A percentile compares a stretch with the other conserved stretches of the same genome.
These are phyloP conservation scores for Dioszegia crocea DNA, from an alignment of 768 basidiomycete species.

Conservation along the genomic window DNA sequence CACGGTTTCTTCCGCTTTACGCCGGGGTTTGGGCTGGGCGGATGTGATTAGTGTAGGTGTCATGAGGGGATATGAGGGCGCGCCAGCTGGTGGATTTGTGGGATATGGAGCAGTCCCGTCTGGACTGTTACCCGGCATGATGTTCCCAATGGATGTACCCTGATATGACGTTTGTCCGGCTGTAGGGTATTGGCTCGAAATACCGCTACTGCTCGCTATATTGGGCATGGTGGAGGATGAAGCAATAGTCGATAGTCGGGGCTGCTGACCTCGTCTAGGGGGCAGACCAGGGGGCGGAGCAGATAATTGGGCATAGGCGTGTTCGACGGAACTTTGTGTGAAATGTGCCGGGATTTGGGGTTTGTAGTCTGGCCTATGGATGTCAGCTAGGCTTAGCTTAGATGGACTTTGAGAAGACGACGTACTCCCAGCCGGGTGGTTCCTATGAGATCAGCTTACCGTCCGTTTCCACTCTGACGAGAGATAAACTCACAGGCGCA, in stretches of 20 bases:
- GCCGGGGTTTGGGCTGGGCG: constrained; percentile 1
- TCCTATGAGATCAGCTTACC: constrained; percentile 16
- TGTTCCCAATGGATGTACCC: neutral
- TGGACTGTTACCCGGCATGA: too few relatives aligned
- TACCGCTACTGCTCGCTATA: neutral
- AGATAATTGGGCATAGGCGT: constrained; percentile 39
- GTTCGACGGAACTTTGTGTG: constrained; percentile 31
- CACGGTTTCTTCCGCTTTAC: constrained; percentile 31
- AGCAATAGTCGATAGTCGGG: neutral
- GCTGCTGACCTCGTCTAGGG: constrained; percentile 20
- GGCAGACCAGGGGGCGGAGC: constrained; percentile 40
- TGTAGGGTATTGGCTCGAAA: too few relatives aligned
- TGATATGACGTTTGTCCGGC: too few relatives aligned
- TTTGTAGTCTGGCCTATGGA: constrained; percentile 40
- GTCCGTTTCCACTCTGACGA: too few relatives aligned
- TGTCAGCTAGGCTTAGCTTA: neutral
- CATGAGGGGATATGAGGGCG: constrained; percentile 14
- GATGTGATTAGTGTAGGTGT: neutral
- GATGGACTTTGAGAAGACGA: neutral
- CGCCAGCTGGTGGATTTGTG: constrained; percentile 17
- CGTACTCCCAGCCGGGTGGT: constrained; percentile 44
- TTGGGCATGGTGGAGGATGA: neutral
- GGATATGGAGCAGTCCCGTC: neutral
- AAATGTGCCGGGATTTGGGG: constrained; percentile 36
- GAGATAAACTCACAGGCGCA: constrained; percentile 10